Evolutionary conservation across 176 grass and related monocot species (phyloP).

Genomic region (Oryza brachyantha): DNA sequence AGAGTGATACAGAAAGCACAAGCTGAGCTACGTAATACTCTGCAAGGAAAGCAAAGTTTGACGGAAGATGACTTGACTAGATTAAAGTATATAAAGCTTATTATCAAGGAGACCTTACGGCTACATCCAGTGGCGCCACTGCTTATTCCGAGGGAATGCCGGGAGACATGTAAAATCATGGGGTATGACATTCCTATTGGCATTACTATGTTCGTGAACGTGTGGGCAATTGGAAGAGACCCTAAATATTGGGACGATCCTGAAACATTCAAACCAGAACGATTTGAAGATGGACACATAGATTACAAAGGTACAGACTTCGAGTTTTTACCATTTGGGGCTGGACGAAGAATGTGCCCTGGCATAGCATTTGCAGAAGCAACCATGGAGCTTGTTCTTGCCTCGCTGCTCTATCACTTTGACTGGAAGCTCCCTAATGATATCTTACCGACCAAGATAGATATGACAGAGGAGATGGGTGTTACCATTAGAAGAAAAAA

Average conservation of each 20-base stretch:
- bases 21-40: neutral
- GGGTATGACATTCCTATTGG: conserved; percentile 12
- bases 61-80: neutral
- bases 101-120: conserved; percentile 29
- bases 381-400: neutral
- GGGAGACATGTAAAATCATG: neutral
- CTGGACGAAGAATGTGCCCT: conserved; percentile 13
- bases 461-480: neutral
- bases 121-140: neutral
- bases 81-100: neutral
- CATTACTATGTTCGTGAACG: neutral
- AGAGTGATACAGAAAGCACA: conserved; percentile 1
- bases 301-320: conserved; percentile 25
- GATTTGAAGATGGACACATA: neutral
- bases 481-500: neutral
- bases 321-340: conserved; percentile 17
- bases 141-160: conserved; percentile 1
- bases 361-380: neutral
- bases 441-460: neutral
- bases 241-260: neutral
- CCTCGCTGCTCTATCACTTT: conserved; percentile 4
- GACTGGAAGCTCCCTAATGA: conserved; percentile 15
- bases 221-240: conserved; percentile 18
- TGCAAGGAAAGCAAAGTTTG: neutral
- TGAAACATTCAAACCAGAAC: neutral